Base-by-base conservation (phyloP, 306 rosid genomes). In the Cucurbita ficifolia region DNA sequence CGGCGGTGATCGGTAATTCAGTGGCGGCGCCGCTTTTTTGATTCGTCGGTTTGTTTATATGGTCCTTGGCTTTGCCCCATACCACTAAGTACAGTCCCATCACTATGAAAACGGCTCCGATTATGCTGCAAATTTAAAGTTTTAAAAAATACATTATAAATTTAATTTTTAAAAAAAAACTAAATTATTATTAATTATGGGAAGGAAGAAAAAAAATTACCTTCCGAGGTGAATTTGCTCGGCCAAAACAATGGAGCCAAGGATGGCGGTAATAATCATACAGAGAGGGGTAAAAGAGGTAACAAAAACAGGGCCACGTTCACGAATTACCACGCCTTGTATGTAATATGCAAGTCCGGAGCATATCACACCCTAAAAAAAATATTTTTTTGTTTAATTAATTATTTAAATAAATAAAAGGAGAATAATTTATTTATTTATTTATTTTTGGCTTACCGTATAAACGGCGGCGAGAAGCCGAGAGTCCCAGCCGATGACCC, bases 401-500 rank as follows among this genome's bases (percentile, higher is more conserved):
- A 0, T 10, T 5, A 9, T 14, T 56, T 56, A 19, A 22, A 57
- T 3, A 57, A 57, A 24, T 16, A 45, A 10, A 45, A 45, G 14
- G 0, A 45, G 11, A 42, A 8, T 42, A 7, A 42, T 42, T 42
- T 1, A 8, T 46, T 0, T 3, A 12, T 48, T 48, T 48, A 1
- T 1, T 13, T 49, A 29, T 5, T 49, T 14, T 5, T 1, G 6
- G 17, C 53, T 49, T 49, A 49, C 53, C 0, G 99, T 85, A 77
- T 95, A 95, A 79, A 88, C 93, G 58, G 96, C 87, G 19, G 99
- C 99, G 21, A 95, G 88, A 19, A 95, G 97, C 84, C 97, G 88
- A 0, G 99, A 91, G 75, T 95, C 99, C 97, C 97, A 95, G 14
- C 97, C 97, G 11, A 95, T 69, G 64, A 46, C 85, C 99, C 99